Evolutionary conservation across 768 basidiomycete genomes (phyloP).

Genomic region (Hygrocybe coccinea): DNA sequence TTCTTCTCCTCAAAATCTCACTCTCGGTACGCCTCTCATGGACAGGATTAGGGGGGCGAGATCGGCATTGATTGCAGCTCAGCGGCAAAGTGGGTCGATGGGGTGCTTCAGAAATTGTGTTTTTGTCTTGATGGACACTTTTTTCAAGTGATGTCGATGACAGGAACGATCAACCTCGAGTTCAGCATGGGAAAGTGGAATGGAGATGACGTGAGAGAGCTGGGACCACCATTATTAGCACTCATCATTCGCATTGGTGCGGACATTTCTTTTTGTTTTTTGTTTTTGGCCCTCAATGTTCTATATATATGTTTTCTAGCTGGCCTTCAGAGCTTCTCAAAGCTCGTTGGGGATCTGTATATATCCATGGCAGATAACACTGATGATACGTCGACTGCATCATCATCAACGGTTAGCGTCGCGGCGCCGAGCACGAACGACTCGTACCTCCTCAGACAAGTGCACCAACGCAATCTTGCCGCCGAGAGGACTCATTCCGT

Average conservation of each 20-base stretch:
- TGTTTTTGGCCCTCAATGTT: too few species aligned
- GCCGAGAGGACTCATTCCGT: constrained; percentile 40
- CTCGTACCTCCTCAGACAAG: constrained; percentile 1
- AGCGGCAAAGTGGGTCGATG: constrained; percentile 26
- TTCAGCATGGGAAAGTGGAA: constrained; percentile 45
- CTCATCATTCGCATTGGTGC: constrained; percentile 35
- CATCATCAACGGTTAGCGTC: not conserved
- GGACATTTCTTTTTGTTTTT: constrained; percentile 16
- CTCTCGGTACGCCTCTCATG: constrained; percentile 17
- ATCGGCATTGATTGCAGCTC: constrained; percentile 18
- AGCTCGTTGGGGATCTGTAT: not conserved
- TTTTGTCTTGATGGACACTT: not conserved
- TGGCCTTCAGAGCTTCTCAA: constrained; percentile 3
- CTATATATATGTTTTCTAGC: too few species aligned
- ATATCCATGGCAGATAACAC: not conserved
- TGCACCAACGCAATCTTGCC: not conserved
- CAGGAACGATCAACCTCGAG: constrained; percentile 37
- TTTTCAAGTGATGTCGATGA: constrained; percentile 30
- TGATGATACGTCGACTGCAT: not conserved
- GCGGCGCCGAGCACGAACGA: not conserved
- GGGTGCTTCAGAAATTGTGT: not conserved
- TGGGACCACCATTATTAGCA: constrained; percentile 32
- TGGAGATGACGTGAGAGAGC: constrained; percentile 36
- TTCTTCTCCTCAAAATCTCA: constrained; percentile 17
- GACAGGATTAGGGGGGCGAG: constrained; percentile 18